A percentile compares a stretch with the other conserved stretches of the same genome.
Evolutionary conservation across 257 asterid genomes (phyloP).

Genomic region (Verbascum thapsus): DNA sequence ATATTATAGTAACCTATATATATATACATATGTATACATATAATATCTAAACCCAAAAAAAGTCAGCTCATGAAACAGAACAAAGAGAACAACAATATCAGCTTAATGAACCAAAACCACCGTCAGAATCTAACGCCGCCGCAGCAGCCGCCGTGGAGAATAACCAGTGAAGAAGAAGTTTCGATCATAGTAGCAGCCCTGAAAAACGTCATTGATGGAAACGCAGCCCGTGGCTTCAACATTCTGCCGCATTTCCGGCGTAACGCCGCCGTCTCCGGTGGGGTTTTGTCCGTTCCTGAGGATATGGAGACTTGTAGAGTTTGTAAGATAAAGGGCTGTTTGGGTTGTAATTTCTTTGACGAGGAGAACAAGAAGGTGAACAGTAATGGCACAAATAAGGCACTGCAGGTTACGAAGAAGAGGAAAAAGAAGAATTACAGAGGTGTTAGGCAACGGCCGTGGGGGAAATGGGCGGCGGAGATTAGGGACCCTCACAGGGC

Average conservation of each 20-base stretch:
- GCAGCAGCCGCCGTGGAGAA: constrained; percentile 1
- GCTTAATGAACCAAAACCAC: not conserved
- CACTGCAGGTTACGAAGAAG: not conserved
- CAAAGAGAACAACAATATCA: not conserved
- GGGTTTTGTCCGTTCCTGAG: constrained; percentile 33
- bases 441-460: constrained; percentile 31
- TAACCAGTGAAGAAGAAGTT: constrained; percentile 42
- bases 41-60: too few relatives aligned
- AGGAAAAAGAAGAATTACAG: constrained; percentile 33
- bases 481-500: constrained; percentile 58
- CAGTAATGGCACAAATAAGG: not conserved
- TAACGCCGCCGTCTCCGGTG: not conserved
- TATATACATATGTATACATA: not conserved
- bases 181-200: constrained; percentile 49
- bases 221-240: not conserved
- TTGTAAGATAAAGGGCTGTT: constrained; percentile 49
- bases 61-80: constrained; percentile 8
- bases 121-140: not conserved
- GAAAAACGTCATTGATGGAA: constrained; percentile 44
- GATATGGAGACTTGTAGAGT: constrained; percentile 41
- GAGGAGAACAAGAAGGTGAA: constrained; percentile 9
- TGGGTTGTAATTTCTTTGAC: constrained; percentile 51
- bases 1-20: too few relatives aligned
- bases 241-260: not conserved
- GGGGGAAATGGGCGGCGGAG: constrained; percentile 27